Base-by-base conservation (phyloP, 2,329 filamentous ascomycete genomes). In the Chrysosporium keratinophilum region DNA sequence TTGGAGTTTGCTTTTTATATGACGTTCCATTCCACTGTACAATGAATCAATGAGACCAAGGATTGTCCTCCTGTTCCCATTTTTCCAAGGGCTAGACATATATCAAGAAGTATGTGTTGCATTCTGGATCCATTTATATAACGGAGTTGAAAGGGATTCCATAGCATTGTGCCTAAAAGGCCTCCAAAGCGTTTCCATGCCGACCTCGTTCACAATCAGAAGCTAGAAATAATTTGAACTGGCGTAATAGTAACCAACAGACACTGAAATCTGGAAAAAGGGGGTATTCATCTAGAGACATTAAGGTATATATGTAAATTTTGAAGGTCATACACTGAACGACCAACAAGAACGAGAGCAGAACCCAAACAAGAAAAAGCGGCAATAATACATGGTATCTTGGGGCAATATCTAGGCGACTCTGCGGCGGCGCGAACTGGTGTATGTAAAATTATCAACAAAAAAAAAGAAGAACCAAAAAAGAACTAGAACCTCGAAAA, bases 351-450 rank as follows among this genome's bases (percentile, higher is more conserved):
- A 14, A 23, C 10, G 10, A 7, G 19, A 42, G 15, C 11, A 31
- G n/a, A 50, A 15, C 14, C 31, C 43, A 40, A n/a, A n/a, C n/a
- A n/a, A 19, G 14, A 14, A 44, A 23, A 50, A 43, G 14, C 10
- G 17, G 28, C 17, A 49, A 49, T 49, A 41, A 31, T 49, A 49
- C 46, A 49, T 49, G 46, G 46, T 49, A 49, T 49, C 46, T 49
- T 40, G 35, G n/a, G 14, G 39, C 40, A 51, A 44, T 23, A 43
- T 51, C 49, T 44, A 51, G 39, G 17, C 15, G 40, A 51, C 12
- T 23, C 31, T 17, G 33, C 9, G 41, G 33, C 9, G 41, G 23
- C 23, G 23, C 23, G 7, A 28, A 28, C 23, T 4, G 23, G 23
- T 28, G 15, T 46, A 40, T 40, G 46, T 39, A 40, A 41, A 41